These are phyloP conservation scores for Glarea lozoyensis DNA, from an alignment of 495 filamentous ascomycete genomes.

Conservation along the genomic window DNA sequence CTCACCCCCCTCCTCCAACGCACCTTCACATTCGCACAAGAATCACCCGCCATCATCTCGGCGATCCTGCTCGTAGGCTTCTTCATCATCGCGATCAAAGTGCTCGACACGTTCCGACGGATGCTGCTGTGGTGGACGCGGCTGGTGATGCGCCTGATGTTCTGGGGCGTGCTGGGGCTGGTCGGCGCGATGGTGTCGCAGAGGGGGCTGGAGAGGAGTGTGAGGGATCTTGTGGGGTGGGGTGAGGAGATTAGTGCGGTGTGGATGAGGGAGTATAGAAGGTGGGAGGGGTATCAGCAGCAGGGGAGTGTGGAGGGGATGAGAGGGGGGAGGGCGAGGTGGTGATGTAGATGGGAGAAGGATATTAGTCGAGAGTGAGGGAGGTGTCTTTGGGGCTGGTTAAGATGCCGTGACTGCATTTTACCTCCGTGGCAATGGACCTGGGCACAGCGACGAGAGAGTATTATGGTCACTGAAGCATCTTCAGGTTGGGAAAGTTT, in stretches of 20 bases:
- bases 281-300: conserved; percentile 20
- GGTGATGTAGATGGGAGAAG: background rate
- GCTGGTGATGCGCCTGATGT: conserved; percentile 44
- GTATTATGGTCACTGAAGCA: background rate
- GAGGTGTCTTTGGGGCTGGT: background rate
- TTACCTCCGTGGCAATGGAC: too few relatives aligned
- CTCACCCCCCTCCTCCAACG: conserved; percentile 10
- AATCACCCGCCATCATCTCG: conserved; percentile 10
- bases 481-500: background rate
- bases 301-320: background rate
- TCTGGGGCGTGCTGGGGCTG: conserved; percentile 47
- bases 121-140: conserved; percentile 67
- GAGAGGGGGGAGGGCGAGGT: background rate
- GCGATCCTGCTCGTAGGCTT: conserved; percentile 16
- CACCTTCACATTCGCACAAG: conserved; percentile 6
- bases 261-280: conserved; percentile 45
- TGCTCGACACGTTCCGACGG: conserved; percentile 37
- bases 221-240: conserved; percentile 49
- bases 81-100: conserved; percentile 14
- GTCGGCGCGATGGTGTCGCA: conserved; percentile 49
- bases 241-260: conserved; percentile 41
- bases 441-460: too few relatives aligned
- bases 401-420: background rate
- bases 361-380: background rate
- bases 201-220: conserved; percentile 51